Conservation (phyloP, 1,139 yeast species). For the Saccharomyces hybrid region DNA sequence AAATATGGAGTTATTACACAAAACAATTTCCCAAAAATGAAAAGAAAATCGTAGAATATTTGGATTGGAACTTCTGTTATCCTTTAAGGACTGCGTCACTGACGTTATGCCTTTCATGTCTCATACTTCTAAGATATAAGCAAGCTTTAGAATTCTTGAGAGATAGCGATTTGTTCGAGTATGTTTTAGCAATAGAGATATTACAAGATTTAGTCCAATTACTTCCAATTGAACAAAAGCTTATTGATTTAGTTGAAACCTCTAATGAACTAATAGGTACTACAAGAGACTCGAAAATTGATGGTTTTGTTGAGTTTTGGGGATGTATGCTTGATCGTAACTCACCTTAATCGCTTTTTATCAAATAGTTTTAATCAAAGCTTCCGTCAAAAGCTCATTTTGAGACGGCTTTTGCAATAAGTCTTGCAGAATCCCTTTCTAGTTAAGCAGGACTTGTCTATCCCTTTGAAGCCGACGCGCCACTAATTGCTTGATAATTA, state of each 20-base stretch:
- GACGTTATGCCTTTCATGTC: constrained; percentile 4
- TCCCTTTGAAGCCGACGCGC: no score
- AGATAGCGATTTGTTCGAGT: constrained; percentile 3
- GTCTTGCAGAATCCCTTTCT: no score
- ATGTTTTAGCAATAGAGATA: constrained; percentile 5
- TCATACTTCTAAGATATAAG: constrained; percentile 3
- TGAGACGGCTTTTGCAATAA: no score
- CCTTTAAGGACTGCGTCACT: constrained; percentile 7
- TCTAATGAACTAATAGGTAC: neutral
- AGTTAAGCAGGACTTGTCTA: no score
- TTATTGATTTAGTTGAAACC: neutral
- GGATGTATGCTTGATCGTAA: neutral
- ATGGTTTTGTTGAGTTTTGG: neutral
- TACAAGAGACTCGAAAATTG: neutral
- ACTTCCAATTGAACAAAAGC: constrained; percentile 6
- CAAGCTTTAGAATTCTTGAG: neutral
- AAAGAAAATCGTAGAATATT: constrained; percentile 2
- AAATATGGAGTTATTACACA: constrained; percentile 8
- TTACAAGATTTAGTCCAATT: constrained; percentile 4
- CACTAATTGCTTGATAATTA: no score
- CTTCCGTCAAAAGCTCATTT: no score
- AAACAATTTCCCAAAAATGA: constrained; percentile 3
- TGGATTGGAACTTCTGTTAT: constrained; percentile 8
- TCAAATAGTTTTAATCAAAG: no score
- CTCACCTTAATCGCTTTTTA: neutral